Evolutionary conservation across 257 asterid genomes (phyloP).

Genomic region (Forsythia suspensa): DNA sequence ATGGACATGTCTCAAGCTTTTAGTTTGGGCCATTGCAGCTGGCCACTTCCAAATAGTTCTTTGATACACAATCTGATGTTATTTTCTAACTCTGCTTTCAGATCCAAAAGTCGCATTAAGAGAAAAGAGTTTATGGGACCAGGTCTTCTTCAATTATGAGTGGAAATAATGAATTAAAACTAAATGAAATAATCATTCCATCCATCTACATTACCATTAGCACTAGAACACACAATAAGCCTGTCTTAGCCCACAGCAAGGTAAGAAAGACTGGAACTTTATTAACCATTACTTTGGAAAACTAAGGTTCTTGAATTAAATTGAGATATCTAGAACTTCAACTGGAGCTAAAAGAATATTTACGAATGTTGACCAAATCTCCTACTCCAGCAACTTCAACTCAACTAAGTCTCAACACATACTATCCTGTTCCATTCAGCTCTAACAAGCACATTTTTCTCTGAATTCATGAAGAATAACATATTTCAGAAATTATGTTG

Average conservation of each 20-base stretch:
- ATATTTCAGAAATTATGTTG: neutral
- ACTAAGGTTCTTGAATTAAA: neutral
- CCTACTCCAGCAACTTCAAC: conserved; percentile 5
- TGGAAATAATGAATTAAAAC: neutral
- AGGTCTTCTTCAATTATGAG: neutral
- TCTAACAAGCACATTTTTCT: neutral
- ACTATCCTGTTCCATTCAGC: neutral
- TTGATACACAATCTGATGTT: too few species aligned
- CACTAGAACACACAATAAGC: neutral
- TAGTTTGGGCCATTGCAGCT: too few species aligned
- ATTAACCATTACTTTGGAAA: neutral
- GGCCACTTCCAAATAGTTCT: too few species aligned
- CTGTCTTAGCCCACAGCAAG: neutral
- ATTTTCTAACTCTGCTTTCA: too few species aligned
- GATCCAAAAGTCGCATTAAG: too few species aligned
- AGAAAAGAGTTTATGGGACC: too few species aligned
- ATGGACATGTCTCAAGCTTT: too few species aligned
- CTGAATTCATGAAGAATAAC: neutral
- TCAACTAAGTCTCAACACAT: neutral
- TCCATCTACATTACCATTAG: neutral
- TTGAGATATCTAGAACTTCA: neutral
- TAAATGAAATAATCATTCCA: neutral
- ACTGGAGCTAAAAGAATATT: neutral
- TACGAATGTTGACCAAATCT: neutral
- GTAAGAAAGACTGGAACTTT: neutral